These are phyloP conservation scores for Cicer pinnatifidum DNA, from an alignment of 306 rosid genomes.

Conservation along the genomic window DNA sequence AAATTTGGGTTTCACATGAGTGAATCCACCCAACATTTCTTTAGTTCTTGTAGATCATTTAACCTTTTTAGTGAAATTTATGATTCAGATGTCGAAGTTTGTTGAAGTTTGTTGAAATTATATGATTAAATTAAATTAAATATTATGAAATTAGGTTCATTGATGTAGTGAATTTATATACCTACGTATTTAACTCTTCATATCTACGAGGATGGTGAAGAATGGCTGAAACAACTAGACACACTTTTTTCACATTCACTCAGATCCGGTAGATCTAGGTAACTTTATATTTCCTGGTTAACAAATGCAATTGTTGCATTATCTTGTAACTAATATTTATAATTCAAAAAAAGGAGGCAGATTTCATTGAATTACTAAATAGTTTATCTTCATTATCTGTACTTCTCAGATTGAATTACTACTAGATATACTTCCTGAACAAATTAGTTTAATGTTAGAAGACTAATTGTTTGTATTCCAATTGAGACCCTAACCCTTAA, in stretches of 20 bases:
- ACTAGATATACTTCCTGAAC: neutral
- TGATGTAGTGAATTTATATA: conserved; percentile 28
- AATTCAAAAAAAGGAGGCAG: neutral
- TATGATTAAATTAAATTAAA: no score
- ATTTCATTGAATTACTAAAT: neutral
- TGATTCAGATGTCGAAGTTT: no score
- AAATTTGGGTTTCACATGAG: no score
- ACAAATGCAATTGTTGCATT: conserved; percentile 17
- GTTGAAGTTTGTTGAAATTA: no score
- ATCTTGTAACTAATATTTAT: conserved; percentile 10
- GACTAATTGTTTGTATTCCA: no score
- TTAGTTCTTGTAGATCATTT: no score
- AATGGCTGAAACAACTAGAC: conserved; percentile 92
- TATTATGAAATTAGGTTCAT: conserved; percentile 31
- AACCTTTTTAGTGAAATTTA: no score
- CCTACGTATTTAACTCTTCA: conserved; percentile 31
- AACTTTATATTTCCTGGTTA: conserved; percentile 35
- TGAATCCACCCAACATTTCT: no score
- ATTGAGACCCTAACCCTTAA: no score
- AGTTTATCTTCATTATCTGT: neutral
- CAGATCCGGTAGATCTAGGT: conserved; percentile 71
- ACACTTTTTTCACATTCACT: conserved; percentile 94
- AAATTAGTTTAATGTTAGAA: neutral
- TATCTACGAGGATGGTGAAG: conserved; percentile 87
- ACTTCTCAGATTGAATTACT: conserved; percentile 23